Conservation (phyloP, 805 yeast genomes). For the Soucietia sequanensis region DNA sequence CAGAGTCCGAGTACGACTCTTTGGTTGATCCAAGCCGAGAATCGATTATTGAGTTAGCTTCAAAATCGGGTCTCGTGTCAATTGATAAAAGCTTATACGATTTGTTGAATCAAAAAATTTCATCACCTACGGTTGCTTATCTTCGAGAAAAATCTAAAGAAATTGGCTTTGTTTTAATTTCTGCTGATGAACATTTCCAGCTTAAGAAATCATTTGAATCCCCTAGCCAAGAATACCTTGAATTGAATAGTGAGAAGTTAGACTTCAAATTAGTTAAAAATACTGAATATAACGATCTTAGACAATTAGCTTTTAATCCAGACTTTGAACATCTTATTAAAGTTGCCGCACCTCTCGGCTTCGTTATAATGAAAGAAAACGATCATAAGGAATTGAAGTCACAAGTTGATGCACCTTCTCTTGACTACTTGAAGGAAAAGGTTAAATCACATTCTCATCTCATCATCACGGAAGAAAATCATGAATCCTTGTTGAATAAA, state of each 20-base stretch:
- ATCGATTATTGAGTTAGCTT: slow-evolving; percentile 3
- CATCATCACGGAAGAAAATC: slow-evolving; percentile 4
- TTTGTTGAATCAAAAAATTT: slow-evolving; percentile 1
- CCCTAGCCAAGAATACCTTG: slow-evolving; percentile 9
- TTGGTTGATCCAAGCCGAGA: slow-evolving; percentile 7
- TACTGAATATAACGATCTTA: slow-evolving; percentile 16
- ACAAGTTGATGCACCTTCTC: slow-evolving; percentile 9
- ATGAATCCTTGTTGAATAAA: slow-evolving; percentile 2
- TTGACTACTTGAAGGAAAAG: slow-evolving; percentile 9
- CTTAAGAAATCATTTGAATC: slow-evolving; percentile 9
- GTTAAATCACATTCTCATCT: slow-evolving; percentile 7
- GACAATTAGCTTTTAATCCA: slow-evolving; percentile 7
- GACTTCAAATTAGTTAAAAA: slow-evolving; percentile 7
- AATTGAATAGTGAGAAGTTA: slow-evolving; percentile 9
- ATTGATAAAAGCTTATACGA: slow-evolving; percentile 11
- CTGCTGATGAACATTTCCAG: slow-evolving; percentile 12
- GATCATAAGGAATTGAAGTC: slow-evolving; percentile 5
- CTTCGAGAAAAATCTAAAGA: slow-evolving; percentile 21
- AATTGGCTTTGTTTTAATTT: slow-evolving; percentile 11
- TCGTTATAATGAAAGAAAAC: slow-evolving; percentile 5
- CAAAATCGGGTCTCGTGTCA: slow-evolving; percentile 9
- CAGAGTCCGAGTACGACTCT: slow-evolving; percentile 7
- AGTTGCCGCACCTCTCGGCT: slow-evolving; percentile 7
- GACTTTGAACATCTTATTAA: slow-evolving; percentile 5
- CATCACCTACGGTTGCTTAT: slow-evolving; percentile 3